phyloP scores from a whole-genome alignment of 2,329 filamentous ascomycete genomes.

The Cordyceps pruinosa region DNA sequence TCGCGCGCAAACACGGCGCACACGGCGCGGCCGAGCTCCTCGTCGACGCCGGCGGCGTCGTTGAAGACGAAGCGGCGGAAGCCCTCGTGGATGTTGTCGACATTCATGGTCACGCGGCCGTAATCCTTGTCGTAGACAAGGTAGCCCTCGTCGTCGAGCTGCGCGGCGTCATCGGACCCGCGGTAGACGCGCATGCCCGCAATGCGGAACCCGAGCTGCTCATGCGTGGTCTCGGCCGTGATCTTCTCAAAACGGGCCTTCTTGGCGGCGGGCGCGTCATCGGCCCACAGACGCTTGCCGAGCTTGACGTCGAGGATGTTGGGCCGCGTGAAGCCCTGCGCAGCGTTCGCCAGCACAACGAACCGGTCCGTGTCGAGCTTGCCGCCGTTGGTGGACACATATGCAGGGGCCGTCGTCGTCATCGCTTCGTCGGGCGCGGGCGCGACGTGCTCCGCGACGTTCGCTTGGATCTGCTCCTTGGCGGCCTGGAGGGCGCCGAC shows the following conservation, averaged over 20 bases:
- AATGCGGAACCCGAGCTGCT: conserved; percentile 54
- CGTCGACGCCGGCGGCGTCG: conserved; percentile 49
- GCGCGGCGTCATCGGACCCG: conserved; percentile 43
- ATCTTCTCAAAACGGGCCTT: conserved; percentile 55
- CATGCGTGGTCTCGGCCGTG: conserved; percentile 51
- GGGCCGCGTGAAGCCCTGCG: conserved; percentile 71
- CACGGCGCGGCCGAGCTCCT: conserved; percentile 49
- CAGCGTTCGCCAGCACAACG: conserved; percentile 79
- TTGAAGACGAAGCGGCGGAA: conserved; percentile 55
- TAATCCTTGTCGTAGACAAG: conserved; percentile 58
- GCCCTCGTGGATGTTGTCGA: conserved; percentile 46
- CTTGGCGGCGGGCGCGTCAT: conserved; percentile 56
- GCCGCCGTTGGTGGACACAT: conserved; percentile 42
- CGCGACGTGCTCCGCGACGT: conserved; percentile 28
- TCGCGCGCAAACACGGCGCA: conserved; percentile 48
- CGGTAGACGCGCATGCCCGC: conserved; percentile 60
- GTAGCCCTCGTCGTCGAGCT: conserved; percentile 49
- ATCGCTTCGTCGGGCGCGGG: conserved; percentile 14
- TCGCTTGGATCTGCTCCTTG: conserved; percentile 27
- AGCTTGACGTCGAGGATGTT: conserved; percentile 95
- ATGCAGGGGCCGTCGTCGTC: conserved; percentile 31
- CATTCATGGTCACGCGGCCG: conserved; percentile 45
- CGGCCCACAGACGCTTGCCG: conserved; percentile 78
- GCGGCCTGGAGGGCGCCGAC: conserved; percentile 26
- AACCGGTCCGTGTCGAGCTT: conserved; percentile 71